Percentiles rank a stretch among this genome's conserved stretches.
phyloP scores from a whole-genome alignment of 306 rosid species.

The Comarum palustre region DNA sequence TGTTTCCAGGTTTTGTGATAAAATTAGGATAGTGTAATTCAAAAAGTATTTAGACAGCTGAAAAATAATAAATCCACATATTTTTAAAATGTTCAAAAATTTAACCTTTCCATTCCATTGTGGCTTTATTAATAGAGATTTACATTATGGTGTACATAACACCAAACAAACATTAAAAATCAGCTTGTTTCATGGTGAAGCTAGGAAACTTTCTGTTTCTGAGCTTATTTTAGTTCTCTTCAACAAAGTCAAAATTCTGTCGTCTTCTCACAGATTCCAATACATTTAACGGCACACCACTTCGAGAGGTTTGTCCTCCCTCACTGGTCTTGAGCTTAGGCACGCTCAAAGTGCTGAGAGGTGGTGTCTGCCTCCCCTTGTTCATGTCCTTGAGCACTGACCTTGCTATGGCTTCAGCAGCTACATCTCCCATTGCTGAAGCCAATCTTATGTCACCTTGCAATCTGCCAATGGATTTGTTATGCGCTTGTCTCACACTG shows the following conservation, averaged over 20 bases:
- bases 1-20: too few relatives aligned
- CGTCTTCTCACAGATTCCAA: constrained; percentile 62
- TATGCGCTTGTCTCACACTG: constrained; percentile 26
- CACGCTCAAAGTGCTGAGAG: constrained; percentile 46
- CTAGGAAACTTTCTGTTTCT: neutral
- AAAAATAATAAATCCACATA: too few relatives aligned
- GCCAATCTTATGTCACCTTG: constrained; percentile 49
- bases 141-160: too few relatives aligned
- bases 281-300: constrained; percentile 33
- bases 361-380: constrained; percentile 60
- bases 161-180: too few relatives aligned
- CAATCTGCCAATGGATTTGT: constrained; percentile 9
- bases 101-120: too few relatives aligned
- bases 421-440: constrained; percentile 78
- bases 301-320: constrained; percentile 24
- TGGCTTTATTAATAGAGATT: too few relatives aligned
- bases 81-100: too few relatives aligned
- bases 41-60: too few relatives aligned
- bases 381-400: constrained; percentile 79
- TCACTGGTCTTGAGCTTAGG: constrained; percentile 64
- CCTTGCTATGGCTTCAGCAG: constrained; percentile 75
- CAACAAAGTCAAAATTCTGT: constrained; percentile 70
- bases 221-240: constrained; percentile 39
- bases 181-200: neutral
- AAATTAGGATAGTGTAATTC: too few relatives aligned